These are phyloP conservation scores for Triangularia setosa DNA, from an alignment of 2,329 filamentous ascomycete genomes.

Conservation along the genomic window DNA sequence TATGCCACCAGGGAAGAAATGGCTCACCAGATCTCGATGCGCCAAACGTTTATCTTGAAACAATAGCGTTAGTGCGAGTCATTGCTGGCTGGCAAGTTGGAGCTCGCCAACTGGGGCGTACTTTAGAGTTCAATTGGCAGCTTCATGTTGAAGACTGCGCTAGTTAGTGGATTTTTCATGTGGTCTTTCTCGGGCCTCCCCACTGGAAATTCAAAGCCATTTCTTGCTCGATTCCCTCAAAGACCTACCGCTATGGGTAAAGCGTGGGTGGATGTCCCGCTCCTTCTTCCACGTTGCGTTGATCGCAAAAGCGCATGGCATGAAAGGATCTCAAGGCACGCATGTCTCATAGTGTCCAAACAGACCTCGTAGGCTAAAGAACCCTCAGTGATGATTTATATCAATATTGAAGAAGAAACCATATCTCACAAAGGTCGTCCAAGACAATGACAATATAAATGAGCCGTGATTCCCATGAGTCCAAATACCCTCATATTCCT, in stretches of 20 bases:
- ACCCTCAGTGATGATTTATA: no score
- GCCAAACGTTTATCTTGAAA: background rate
- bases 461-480: background rate
- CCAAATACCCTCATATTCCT: background rate
- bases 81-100: background rate
- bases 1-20: background rate
- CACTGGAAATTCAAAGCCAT: background rate
- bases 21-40: background rate
- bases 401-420: no score
- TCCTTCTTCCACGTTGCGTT: background rate
- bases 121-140: background rate
- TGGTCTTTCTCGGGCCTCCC: background rate
- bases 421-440: no score
- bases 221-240: background rate
- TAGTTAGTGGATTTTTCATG: background rate
- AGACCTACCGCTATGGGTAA: background rate
- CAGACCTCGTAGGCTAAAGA: no score
- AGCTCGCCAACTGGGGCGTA: background rate
- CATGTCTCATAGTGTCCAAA: no score
- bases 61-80: background rate
- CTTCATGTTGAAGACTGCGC: background rate
- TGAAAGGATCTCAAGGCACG: no score
- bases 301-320: background rate
- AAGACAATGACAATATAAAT: background rate
- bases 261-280: background rate